Base-by-base conservation (phyloP, 2,329 filamentous ascomycete genomes). In the Aspergillus novofumigatus region DNA sequence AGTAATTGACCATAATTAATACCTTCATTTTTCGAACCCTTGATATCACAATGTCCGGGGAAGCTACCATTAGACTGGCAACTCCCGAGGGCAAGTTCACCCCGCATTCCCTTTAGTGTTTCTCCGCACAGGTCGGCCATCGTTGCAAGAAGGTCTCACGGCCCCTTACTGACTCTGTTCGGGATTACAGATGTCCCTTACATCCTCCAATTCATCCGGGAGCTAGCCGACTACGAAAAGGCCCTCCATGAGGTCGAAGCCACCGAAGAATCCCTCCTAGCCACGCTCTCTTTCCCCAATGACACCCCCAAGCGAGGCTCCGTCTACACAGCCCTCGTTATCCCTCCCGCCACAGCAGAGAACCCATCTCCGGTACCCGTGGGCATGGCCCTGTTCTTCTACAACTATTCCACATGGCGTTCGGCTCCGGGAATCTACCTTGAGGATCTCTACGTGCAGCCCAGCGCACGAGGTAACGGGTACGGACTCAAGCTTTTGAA, bases 381-480 rank as follows among this genome's bases (percentile, higher is more conserved):
- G 0, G 91, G 89, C 50, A 91, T 97, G 83, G 92, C 92, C 1
- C 77, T 97, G 44, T 97, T 92, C 78, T 97, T 96, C 74, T 92
- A 93, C 81, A 97, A 93, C 77, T 97, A 96, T 77, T 91, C 87
- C 69, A 97, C 93, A 0, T 97, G 94, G 94, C 85, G 89, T 8
- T 85, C 89, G n/a, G 84, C 84, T 49, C 86, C 92, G 0, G 93
- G 93, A 2, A 89, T 99, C 69, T 96, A 95, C 74, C 86, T 97
- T 41, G 93, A 97, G 74, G 93, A 97, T 70, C 79, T 97, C n/a
- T 96, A 88, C 68, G 91, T 99, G 44, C 81, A 86, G 65, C 82
- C 86, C 1, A 77, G 78, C 48, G 86, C 89, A 66, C 81, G 94
- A 3, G 87, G 87, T 35, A 84, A 84, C 59, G 92, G 92, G 0